Evolutionary conservation across 441 rosid species (phyloP), one percentile per base, ranked within the genome.

Genomic region (Jatropha podagrica): DNA sequence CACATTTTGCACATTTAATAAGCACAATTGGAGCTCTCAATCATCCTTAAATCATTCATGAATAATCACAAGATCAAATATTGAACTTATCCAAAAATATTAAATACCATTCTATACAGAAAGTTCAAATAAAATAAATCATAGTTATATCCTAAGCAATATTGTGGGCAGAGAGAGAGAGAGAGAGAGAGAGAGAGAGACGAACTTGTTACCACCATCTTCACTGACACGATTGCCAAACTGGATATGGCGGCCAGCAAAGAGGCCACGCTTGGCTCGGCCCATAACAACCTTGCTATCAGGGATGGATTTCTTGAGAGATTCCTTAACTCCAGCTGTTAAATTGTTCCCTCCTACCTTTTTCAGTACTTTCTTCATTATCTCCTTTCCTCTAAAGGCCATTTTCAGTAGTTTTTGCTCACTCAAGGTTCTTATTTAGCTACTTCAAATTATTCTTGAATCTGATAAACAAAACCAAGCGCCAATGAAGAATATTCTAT

Each of bases 131-230:
- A 60, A 58, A 41, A 62, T 51, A 0, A 10, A 7, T 7, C 42
- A 40, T 54, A 14, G 20, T 54, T 44, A 4, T 4, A 44, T 44
- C 10, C 48, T 44, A 11, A 6, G 23, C 58, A 54, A 48, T 12
- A 3, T 48, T 10, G 52, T 32, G 52, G 13, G 42, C 8, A 44
- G 44, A 95, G 88, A 48, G 91, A 32, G 32, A 32, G 32, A 2
- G 32, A 79, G 42, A 52, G 7, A 54, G 3, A 17, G 20, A 54
- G 72, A 65, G 48, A 71, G 74, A 63, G 55, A 59, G 9, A 64
- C 71, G 51, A 65, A 95, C 97, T 91, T 95, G 90, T 95, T 95
- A 69, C 98, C 98, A 69, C 97, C 99, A 76, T 95, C 92, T 85
- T 95, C 95, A 74, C 99, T 93, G 80, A 92, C 77, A 3, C 83